A percentile compares a stretch with the other conserved stretches of the same genome.
phyloP scores from a whole-genome alignment of 1,139 yeast genomes.

The Nakaseomyces sp. region DNA sequence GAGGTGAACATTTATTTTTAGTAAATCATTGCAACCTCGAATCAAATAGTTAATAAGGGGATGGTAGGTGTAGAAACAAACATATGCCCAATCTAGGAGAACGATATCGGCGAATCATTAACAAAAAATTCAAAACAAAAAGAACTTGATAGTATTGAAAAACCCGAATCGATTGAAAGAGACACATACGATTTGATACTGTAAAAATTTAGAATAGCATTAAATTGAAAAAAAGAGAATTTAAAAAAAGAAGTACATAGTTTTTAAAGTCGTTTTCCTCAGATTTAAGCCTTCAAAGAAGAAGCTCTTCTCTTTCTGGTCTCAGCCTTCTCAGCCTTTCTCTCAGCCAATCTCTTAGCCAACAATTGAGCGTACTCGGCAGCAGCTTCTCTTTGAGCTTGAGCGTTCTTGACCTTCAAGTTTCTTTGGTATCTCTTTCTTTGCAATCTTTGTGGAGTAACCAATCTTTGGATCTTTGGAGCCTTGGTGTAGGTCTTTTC shows the following conservation, averaged over 20 bases:
- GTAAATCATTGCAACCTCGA: slow-evolving; percentile 5
- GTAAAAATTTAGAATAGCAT: slow-evolving; percentile 3
- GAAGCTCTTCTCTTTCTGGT: slow-evolving; percentile 99
- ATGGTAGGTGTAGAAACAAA: slow-evolving; percentile 4
- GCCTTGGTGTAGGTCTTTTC: slow-evolving; percentile 99
- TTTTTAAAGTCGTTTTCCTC: slow-evolving; percentile 1
- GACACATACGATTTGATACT: slow-evolving; percentile 4
- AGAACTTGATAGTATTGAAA: neutral
- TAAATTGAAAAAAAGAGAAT: slow-evolving; percentile 2
- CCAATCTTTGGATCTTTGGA: slow-evolving; percentile 99
- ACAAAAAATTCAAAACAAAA: neutral
- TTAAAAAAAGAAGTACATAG: slow-evolving; percentile 3
- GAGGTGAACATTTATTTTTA: slow-evolving; percentile 4
- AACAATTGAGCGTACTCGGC: slow-evolving; percentile 98
- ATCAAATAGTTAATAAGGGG: slow-evolving; percentile 5
- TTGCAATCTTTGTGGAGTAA: slow-evolving; percentile 98
- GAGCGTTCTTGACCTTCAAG: slow-evolving; percentile 92
- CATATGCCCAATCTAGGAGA: neutral
- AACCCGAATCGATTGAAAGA: neutral
- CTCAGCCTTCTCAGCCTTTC: slow-evolving; percentile 98
- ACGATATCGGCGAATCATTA: neutral
- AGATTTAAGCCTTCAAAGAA: slow-evolving; percentile 72
- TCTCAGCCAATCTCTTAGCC: slow-evolving; percentile 97
- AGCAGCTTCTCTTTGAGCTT: slow-evolving; percentile 99
- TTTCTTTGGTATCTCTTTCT: slow-evolving; percentile 98